These are phyloP conservation scores for Rhododendron ovatum DNA, from an alignment of 148 eudicot genomes.

Conservation along the genomic window DNA sequence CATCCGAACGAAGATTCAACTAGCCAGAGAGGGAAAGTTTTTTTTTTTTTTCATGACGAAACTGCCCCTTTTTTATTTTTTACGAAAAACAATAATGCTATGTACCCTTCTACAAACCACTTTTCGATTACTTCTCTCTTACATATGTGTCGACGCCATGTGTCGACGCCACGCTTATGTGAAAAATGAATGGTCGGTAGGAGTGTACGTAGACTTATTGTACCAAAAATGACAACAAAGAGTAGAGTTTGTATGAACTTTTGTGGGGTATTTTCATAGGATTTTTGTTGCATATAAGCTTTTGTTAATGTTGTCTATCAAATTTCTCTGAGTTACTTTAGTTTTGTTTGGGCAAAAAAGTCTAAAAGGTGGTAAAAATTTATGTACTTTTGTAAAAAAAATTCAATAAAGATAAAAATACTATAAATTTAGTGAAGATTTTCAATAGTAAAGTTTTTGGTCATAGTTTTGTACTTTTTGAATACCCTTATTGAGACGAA, in stretches of 20 bases:
- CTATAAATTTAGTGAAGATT: no score
- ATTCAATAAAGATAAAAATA: neutral
- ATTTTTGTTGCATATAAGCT: neutral
- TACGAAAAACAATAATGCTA: no score
- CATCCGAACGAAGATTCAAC: neutral
- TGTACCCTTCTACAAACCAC: fast-evolving
- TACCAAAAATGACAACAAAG: no score
- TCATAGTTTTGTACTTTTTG: neutral
- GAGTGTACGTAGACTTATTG: no score
- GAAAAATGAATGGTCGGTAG: no score
- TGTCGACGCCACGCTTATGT: no score
- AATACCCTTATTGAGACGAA: neutral
- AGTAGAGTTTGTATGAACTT: neutral
- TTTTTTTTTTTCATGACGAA: neutral
- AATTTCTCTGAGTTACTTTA: neutral
- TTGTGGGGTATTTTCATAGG: no score
- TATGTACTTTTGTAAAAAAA: neutral
- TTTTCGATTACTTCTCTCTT: no score
- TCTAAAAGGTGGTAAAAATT: neutral
- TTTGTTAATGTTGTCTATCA: neutral
- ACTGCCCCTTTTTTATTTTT: neutral
- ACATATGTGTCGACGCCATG: no score
- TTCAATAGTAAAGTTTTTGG: neutral
- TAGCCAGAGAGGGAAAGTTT: no score
- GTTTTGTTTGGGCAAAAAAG: neutral